phyloP scores from a whole-genome alignment of 1,284 basidiomycete genomes.

The Ustilago tritici region DNA sequence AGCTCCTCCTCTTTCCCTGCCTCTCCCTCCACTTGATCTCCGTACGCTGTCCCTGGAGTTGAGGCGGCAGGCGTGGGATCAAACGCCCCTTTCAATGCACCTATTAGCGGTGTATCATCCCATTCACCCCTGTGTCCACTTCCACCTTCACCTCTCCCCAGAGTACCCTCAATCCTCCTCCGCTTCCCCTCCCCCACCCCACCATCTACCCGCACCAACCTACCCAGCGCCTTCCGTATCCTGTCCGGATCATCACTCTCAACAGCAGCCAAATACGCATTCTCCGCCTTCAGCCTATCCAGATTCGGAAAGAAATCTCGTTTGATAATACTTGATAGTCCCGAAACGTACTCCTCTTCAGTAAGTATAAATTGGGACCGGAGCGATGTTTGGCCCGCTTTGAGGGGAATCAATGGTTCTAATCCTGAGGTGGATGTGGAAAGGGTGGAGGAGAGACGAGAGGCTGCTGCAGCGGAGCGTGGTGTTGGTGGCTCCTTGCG shows the following conservation, averaged over 20 bases:
- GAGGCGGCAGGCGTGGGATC: conserved; percentile 25
- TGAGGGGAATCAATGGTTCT: conserved; percentile 40
- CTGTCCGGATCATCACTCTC: conserved; percentile 44
- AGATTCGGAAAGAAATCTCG: conserved; percentile 90
- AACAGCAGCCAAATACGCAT: conserved; percentile 63
- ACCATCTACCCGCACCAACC: conserved; percentile 47
- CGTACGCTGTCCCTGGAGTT: conserved; percentile 3
- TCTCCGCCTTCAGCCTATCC: conserved; percentile 59
- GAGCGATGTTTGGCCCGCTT: conserved; percentile 49
- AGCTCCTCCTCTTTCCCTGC: conserved; percentile 13
- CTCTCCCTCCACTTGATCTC: neutral
- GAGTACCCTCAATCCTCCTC: neutral
- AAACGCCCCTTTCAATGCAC: conserved; percentile 4
- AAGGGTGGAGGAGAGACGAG: conserved; percentile 10
- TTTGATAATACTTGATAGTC: conserved; percentile 91
- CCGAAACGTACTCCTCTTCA: conserved; percentile 93
- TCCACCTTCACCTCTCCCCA: neutral
- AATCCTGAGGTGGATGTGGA: conserved; percentile 12
- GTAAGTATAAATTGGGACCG: conserved; percentile 64
- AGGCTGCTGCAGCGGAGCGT: conserved; percentile 31
- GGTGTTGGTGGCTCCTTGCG: conserved; percentile 51
- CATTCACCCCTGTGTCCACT: conserved; percentile 17
- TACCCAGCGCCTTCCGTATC: conserved; percentile 36
- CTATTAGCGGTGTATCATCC: conserved; percentile 40
- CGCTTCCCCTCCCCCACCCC: neutral